A percentile compares a stretch with the other conserved stretches of the same genome.
Evolutionary conservation across 371 early-diverging fungal species (phyloP).

Genomic region (Funneliformis caledonium): DNA sequence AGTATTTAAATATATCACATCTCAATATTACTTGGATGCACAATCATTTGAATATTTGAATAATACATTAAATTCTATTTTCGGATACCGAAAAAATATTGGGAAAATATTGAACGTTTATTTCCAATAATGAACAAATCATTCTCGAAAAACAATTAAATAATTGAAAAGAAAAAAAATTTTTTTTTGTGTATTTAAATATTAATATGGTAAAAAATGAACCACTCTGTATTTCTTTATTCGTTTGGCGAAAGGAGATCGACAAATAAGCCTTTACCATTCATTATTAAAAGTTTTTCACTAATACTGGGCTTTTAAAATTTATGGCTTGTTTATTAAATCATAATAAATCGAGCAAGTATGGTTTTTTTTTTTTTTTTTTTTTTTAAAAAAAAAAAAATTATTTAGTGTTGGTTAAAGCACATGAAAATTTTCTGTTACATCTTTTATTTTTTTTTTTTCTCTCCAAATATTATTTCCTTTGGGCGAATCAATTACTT

Average conservation of each 20-base stretch:
- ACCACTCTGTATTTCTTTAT: too few relatives aligned
- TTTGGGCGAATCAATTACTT: too few relatives aligned
- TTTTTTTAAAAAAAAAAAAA: too few relatives aligned
- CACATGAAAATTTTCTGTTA: too few relatives aligned
- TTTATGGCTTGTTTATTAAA: neutral
- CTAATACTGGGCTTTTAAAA: neutral
- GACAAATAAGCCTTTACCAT: neutral
- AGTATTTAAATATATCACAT: neutral
- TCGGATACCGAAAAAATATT: neutral
- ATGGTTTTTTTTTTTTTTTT: neutral
- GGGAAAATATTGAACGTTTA: neutral
- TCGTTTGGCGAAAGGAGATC: neutral
- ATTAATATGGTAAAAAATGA: neutral
- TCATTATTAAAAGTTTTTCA: too few relatives aligned
- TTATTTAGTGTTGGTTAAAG: too few relatives aligned
- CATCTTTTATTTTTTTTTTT: too few relatives aligned
- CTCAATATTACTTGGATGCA: neutral
- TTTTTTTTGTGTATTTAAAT: neutral
- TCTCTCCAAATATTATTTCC: too few relatives aligned
- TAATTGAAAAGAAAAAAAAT: neutral
- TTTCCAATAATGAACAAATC: neutral
- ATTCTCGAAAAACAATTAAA: neutral
- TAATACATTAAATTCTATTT: neutral
- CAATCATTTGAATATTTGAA: neutral
- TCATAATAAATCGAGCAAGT: too few relatives aligned